These are phyloP conservation scores for Ophiobolus disseminans DNA, from an alignment of 2,329 filamentous ascomycete species.

Conservation along the genomic window DNA sequence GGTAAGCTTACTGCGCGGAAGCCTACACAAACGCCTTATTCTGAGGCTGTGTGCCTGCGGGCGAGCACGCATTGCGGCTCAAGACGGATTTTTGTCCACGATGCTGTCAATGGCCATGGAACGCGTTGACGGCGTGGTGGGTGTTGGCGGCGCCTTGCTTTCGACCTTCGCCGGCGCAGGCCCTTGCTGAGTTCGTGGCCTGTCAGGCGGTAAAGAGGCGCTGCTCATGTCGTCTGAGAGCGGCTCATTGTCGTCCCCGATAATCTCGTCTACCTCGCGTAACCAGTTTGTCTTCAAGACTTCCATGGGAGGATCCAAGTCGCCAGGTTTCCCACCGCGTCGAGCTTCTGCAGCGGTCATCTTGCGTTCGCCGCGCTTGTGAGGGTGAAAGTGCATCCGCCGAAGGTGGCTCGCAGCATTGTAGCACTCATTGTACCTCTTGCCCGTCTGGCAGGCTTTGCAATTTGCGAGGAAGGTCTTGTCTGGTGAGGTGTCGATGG, in stretches of 20 bases:
- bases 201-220: conserved; percentile 23
- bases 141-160: conserved; percentile 44
- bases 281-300: conserved; percentile 66
- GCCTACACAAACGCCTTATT: conserved; percentile 5
- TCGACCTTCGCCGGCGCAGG: conserved; percentile 30
- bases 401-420: conserved; percentile 91
- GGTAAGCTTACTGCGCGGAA: conserved; percentile 7
- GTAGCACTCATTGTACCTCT: conserved; percentile 90
- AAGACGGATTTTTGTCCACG: conserved; percentile 47
- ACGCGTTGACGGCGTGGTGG: conserved; percentile 46
- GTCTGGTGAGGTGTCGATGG: conserved; percentile 66
- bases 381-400: conserved; percentile 83
- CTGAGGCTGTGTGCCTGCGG: no score
- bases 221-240: conserved; percentile 30
- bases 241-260: conserved; percentile 37
- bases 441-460: conserved; percentile 78
- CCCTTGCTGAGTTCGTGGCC: conserved; percentile 11
- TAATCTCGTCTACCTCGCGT: conserved; percentile 60
- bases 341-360: conserved; percentile 65
- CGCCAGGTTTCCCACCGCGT: conserved; percentile 65
- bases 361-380: conserved; percentile 61
- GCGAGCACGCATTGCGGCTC: no score
- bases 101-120: conserved; percentile 51
- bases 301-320: conserved; percentile 65
- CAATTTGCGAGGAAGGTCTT: conserved; percentile 76